Conservation (phyloP, 257 asterid species). For the Solanum lignicaule region DNA sequence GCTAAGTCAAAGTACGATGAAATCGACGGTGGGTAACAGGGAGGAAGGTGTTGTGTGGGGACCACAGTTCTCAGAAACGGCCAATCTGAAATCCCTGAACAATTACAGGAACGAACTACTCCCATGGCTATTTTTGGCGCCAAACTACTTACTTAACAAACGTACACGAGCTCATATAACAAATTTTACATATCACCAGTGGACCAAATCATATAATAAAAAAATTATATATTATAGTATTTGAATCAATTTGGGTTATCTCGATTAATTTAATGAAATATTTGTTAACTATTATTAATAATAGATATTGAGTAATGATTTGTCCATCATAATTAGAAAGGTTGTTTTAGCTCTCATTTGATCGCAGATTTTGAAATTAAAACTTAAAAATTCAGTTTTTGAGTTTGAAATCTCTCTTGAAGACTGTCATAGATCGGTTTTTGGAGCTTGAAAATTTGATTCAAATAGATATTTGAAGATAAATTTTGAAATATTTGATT, state of each 20-base stretch:
- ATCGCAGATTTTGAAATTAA: not conserved
- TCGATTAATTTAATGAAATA: not conserved
- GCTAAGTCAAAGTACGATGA: not conserved
- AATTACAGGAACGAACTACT: not conserved
- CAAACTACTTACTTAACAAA: not conserved
- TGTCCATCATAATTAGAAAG: not conserved
- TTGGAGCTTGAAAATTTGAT: not conserved
- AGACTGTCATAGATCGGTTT: fast-evolving
- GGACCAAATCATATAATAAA: not conserved
- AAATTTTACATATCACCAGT: not conserved
- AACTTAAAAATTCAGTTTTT: too few species aligned
- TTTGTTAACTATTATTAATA: not conserved
- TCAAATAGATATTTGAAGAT: not conserved
- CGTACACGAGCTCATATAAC: not conserved
- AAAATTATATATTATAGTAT: not conserved
- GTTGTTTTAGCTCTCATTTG: not conserved
- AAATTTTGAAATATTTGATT: too few species aligned
- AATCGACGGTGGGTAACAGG: not conserved
- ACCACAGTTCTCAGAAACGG: not conserved
- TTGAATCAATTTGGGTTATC: not conserved
- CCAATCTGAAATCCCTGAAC: not conserved
- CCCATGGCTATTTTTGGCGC: not conserved
- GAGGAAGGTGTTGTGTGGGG: not conserved
- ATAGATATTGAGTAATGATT: not conserved
- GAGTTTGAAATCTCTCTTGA: not conserved